Evolutionary conservation across 768 basidiomycete genomes (phyloP).

Genomic region (Saitozyma podzolica): DNA sequence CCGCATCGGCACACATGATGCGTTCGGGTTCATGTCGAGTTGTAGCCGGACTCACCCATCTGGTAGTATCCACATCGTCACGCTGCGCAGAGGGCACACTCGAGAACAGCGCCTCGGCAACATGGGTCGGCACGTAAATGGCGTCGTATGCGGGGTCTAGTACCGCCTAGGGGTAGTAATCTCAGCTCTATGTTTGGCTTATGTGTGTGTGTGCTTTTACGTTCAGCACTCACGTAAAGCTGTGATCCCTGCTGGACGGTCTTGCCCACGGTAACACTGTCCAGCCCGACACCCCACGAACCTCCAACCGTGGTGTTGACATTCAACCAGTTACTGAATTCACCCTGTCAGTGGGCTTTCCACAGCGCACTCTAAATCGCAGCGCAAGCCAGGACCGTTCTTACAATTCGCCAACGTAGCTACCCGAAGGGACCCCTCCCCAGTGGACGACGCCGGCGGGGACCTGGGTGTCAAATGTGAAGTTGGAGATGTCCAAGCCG

Average conservation of each 20-base stretch:
- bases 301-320: constrained; percentile 22
- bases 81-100: constrained; percentile 25
- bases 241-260: constrained; percentile 22
- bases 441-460: constrained; percentile 45
- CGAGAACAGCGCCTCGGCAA: constrained; percentile 34
- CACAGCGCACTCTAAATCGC: not conserved
- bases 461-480: constrained; percentile 8
- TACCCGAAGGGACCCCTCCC: constrained; percentile 37
- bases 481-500: constrained; percentile 40
- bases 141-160: constrained; percentile 47
- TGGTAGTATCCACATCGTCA: constrained; percentile 27
- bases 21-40: not conserved
- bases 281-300: constrained; percentile 39
- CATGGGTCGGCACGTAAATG: constrained; percentile 36
- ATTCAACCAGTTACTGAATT: constrained; percentile 42
- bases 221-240: constrained; percentile 39
- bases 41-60: constrained; percentile 40
- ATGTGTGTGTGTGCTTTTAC: too few species aligned
- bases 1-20: too few species aligned
- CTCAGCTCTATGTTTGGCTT: constrained; percentile 1
- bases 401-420: constrained; percentile 46
- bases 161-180: constrained; percentile 21
- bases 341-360: not conserved
- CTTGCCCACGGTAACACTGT: constrained; percentile 26
- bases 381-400: constrained; percentile 7